Percentiles rank a stretch among this genome's conserved stretches.
Evolutionary conservation across 768 basidiomycete species (phyloP).

Genomic region (Sarcodon sp.): DNA sequence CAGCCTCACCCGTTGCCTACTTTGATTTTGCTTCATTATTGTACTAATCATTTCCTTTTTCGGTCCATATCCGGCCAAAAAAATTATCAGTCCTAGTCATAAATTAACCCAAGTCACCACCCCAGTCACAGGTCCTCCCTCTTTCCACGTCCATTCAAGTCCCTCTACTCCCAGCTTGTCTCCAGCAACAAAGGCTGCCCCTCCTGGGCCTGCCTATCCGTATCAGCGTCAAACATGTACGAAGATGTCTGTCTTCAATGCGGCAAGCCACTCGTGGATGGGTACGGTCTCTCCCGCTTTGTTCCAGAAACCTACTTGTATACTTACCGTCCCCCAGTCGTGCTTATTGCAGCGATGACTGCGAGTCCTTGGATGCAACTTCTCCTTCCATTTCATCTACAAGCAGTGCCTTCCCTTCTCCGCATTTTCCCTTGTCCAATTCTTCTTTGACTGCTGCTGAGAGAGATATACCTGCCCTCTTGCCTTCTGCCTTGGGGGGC

Average conservation of each 20-base stretch:
- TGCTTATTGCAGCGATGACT: conserved; percentile 62
- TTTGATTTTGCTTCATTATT: no score
- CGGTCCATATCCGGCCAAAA: no score
- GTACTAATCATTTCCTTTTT: no score
- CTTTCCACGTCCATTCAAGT: neutral
- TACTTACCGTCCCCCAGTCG: conserved; percentile 22
- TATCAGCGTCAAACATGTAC: neutral
- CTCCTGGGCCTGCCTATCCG: neutral
- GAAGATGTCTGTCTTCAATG: neutral
- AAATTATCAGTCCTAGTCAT: no score
- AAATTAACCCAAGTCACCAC: neutral
- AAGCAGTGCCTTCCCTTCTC: conserved; percentile 60
- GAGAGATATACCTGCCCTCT: conserved; percentile 52
- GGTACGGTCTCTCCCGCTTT: neutral
- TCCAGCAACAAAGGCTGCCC: neutral
- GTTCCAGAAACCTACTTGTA: neutral
- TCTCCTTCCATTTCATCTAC: conserved; percentile 57
- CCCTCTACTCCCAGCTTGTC: no score
- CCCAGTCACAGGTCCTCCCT: neutral
- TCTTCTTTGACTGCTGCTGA: conserved; percentile 12
- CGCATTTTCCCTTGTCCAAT: conserved; percentile 35
- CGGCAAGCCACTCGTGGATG: neutral
- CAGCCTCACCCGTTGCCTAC: no score
- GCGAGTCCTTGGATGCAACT: conserved; percentile 45
- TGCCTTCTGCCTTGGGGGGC: conserved; percentile 39